Conservation (phyloP, 78 protist genomes). For the Polysphondylium violaceum region DNA sequence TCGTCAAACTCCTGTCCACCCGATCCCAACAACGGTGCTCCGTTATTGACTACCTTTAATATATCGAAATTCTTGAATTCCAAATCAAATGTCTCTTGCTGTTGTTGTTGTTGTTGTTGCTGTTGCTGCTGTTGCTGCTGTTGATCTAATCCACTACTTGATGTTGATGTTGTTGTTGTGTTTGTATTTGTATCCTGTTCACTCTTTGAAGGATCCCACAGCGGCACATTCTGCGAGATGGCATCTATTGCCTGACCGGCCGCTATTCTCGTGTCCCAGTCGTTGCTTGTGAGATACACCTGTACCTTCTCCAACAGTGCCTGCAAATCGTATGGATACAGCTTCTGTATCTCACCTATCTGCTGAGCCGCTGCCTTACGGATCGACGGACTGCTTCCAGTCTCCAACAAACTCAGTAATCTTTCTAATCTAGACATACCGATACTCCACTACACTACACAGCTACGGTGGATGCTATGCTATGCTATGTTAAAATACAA, state of each 20-base stretch:
- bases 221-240: conserved; percentile 63
- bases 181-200: conserved; percentile 21
- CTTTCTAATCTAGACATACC: conserved; percentile 79
- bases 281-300: conserved; percentile 1
- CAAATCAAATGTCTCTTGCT: conserved; percentile 38
- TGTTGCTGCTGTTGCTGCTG: neutral
- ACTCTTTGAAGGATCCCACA: conserved; percentile 40
- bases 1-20: conserved; percentile 61
- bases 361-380: conserved; percentile 79
- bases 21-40: conserved; percentile 66
- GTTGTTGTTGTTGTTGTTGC: neutral
- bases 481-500: too few species aligned
- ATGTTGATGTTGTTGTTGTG: neutral
- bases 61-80: conserved; percentile 83
- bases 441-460: too few species aligned
- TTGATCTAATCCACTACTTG: too few species aligned
- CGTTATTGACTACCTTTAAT: conserved; percentile 56
- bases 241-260: conserved; percentile 82
- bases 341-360: conserved; percentile 72
- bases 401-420: conserved; percentile 60
- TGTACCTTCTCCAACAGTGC: conserved; percentile 60
- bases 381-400: conserved; percentile 56
- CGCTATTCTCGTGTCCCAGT: conserved; percentile 87
- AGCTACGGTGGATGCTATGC: too few species aligned
- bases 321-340: conserved; percentile 66